phyloP scores from a whole-genome alignment of 352 stramenopile species.

The Phytophthora citricola region DNA sequence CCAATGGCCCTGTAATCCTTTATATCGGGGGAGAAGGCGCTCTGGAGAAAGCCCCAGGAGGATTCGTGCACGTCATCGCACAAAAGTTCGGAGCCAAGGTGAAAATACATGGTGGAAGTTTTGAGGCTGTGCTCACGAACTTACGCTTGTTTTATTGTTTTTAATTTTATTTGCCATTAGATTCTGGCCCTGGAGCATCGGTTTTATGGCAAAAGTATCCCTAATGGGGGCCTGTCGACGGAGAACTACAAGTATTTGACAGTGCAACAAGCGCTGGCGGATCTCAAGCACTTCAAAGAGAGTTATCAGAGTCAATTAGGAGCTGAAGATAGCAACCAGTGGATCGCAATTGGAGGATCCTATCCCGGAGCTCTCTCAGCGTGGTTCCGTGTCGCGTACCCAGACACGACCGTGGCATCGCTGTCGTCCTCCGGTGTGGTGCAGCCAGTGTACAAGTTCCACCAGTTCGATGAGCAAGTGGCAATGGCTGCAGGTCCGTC shows the following conservation, averaged over 20 bases:
- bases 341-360: constrained; percentile 82
- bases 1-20: constrained; percentile 76
- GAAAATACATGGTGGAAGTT: too few relatives aligned
- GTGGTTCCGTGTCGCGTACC: constrained; percentile 87
- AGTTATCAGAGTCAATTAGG: constrained; percentile 57
- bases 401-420: constrained; percentile 73
- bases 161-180: constrained; percentile 21
- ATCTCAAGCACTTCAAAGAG: constrained; percentile 87
- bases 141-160: constrained; percentile 4
- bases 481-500: constrained; percentile 58
- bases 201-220: constrained; percentile 88
- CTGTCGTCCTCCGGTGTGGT: constrained; percentile 85
- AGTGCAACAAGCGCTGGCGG: constrained; percentile 86
- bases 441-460: constrained; percentile 79
- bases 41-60: constrained; percentile 60
- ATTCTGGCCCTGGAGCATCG: constrained; percentile 88
- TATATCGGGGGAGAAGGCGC: constrained; percentile 87
- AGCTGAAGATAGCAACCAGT: constrained; percentile 46
- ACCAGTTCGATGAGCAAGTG: constrained; percentile 85
- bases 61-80: constrained; percentile 77
- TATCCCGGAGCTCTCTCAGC: constrained; percentile 84
- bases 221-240: constrained; percentile 76
- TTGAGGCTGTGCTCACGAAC: too few relatives aligned
- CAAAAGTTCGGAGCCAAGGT: constrained; percentile 83
- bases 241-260: constrained; percentile 79